A percentile compares a stretch with the other conserved stretches of the same genome.
phyloP scores from a whole-genome alignment of 768 basidiomycete species.

The Suillus americanus region DNA sequence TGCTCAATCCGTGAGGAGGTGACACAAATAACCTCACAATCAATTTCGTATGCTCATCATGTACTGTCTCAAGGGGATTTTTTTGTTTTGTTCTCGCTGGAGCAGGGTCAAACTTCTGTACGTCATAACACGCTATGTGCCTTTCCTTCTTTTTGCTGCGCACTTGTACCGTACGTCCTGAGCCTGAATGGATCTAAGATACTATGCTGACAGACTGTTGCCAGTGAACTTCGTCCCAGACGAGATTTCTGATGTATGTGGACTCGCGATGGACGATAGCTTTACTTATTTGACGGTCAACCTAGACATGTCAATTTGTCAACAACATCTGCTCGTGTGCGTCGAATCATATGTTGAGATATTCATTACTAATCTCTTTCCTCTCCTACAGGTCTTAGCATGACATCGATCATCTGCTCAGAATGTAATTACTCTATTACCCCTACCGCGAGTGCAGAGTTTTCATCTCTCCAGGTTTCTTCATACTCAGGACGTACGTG shows the following conservation, averaged over 20 bases:
- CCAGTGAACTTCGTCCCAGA: background rate
- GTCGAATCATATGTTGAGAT: background rate
- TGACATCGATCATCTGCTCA: conserved; percentile 1
- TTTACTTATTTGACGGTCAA: background rate
- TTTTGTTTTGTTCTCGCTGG: conserved; percentile 6
- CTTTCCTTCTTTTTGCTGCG: conserved; percentile 4
- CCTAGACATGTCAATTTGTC: conserved; percentile 6
- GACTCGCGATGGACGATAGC: too few species aligned
- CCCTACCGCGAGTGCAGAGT: background rate
- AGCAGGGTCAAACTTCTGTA: conserved; percentile 4
- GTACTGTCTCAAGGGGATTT: background rate
- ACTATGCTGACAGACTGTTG: background rate
- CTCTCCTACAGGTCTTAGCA: background rate
- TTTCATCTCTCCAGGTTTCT: conserved; percentile 3
- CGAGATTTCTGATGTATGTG: background rate
- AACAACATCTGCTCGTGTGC: conserved; percentile 6
- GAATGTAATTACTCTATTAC: background rate
- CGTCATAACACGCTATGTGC: conserved; percentile 4
- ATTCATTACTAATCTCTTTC: background rate
- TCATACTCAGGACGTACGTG: conserved; percentile 9
- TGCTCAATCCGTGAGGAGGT: conserved; percentile 4
- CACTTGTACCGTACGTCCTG: conserved; percentile 7
- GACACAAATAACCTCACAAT: background rate
- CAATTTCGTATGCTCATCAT: background rate
- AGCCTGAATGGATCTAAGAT: too few species aligned